These are phyloP conservation scores for Candida argentea DNA, from an alignment of 805 yeast genomes.

Conservation along the genomic window DNA sequence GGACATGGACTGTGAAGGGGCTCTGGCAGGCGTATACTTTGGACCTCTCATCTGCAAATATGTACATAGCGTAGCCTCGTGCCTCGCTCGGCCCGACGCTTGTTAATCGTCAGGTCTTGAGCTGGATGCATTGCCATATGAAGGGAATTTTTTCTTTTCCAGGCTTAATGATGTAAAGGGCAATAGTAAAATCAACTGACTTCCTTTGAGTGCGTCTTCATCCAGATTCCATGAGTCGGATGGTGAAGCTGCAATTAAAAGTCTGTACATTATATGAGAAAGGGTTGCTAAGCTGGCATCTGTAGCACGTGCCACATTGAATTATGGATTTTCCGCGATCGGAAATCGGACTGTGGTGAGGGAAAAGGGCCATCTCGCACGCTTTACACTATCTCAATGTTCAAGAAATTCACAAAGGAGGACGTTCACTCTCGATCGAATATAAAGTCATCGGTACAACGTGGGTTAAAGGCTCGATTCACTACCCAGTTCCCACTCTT, in stretches of 20 bases:
- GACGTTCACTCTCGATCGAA: conserved; percentile 87
- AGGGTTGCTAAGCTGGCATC: no score
- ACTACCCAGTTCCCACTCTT: conserved; percentile 65
- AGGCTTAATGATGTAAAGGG: conserved; percentile 22
- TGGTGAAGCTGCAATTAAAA: conserved; percentile 39
- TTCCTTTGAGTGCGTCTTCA: conserved; percentile 38
- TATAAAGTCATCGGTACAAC: conserved; percentile 88
- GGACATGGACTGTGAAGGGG: no score
- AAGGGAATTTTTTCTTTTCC: not conserved
- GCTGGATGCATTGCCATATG: conserved; percentile 26
- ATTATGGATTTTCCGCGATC: no score
- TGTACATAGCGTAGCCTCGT: conserved; percentile 31
- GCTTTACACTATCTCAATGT: conserved; percentile 21
- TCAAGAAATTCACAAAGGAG: conserved; percentile 64
- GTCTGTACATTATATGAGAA: conserved; percentile 24
- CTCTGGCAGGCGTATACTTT: no score
- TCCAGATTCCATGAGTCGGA: conserved; percentile 22
- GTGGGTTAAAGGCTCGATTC: conserved; percentile 70
- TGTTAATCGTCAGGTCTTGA: conserved; percentile 28
- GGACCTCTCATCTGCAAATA: no score
- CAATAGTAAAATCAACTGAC: conserved; percentile 26
- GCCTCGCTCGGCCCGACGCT: conserved; percentile 36
- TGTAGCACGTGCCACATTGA: no score
- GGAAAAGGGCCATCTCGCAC: no score
- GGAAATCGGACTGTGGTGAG: no score